These are phyloP conservation scores for Chalciporus piperatoides DNA, from an alignment of 1,284 basidiomycete genomes.

Conservation along the genomic window DNA sequence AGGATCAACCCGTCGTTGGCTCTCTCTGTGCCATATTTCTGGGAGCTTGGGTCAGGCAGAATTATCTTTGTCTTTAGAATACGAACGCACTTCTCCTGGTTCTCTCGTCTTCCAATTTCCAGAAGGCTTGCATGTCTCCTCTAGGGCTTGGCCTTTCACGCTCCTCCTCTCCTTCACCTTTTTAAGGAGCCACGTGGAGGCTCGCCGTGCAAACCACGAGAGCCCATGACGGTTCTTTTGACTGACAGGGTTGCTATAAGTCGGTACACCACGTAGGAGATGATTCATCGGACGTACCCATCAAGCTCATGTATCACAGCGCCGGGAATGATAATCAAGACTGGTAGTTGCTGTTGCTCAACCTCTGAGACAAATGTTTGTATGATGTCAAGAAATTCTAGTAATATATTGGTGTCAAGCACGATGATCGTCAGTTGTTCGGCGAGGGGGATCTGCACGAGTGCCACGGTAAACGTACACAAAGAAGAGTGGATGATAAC, in stretches of 20 bases:
- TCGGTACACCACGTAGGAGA: not conserved
- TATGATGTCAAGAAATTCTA: conserved; percentile 60
- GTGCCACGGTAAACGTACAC: not conserved
- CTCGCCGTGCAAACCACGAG: conserved; percentile 65
- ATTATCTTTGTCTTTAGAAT: not conserved
- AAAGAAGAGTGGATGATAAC: not conserved
- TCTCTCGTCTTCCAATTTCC: conserved; percentile 54
- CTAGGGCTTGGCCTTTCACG: conserved; percentile 62
- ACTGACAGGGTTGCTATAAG: conserved; percentile 34
- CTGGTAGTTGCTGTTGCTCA: conserved; percentile 44
- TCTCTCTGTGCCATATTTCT: conserved; percentile 33
- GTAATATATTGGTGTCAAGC: conserved; percentile 70
- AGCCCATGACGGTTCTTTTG: conserved; percentile 59
- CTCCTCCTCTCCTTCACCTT: conserved; percentile 56
- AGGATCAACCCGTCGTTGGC: conserved; percentile 65
- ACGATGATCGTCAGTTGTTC: conserved; percentile 49
- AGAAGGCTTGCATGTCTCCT: conserved; percentile 59
- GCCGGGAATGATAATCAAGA: conserved; percentile 64
- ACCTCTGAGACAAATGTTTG: conserved; percentile 61
- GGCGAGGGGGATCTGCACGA: conserved; percentile 37
- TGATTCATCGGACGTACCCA: conserved; percentile 40
- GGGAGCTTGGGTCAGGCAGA: conserved; percentile 5
- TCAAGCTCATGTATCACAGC: conserved; percentile 73
- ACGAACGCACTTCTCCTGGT: conserved; percentile 39
- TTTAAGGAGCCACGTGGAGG: conserved; percentile 65